Conservation (phyloP, 441 rosid genomes). For the Pelargonium cotyledonis region DNA sequence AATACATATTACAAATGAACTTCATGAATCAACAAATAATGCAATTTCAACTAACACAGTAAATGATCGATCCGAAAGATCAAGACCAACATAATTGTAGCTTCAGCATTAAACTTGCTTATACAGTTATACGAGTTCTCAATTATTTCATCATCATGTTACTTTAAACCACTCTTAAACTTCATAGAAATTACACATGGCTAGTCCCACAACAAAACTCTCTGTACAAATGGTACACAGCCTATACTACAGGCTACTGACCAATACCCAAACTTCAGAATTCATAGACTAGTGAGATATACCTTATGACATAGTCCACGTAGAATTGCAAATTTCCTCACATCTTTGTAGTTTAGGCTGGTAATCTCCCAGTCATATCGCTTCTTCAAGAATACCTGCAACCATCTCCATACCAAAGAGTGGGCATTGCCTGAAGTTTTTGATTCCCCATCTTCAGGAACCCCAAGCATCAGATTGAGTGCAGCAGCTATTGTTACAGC, state of each 20-base stretch:
- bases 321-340: conserved; percentile 63
- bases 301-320: conserved; percentile 79
- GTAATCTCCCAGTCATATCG: conserved; percentile 67
- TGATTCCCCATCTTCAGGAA: conserved; percentile 47
- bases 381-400: conserved; percentile 55
- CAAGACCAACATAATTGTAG: neutral
- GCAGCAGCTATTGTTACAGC: conserved; percentile 62
- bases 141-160: neutral
- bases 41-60: neutral
- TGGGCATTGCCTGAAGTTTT: conserved; percentile 22
- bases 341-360: conserved; percentile 43
- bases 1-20: neutral
- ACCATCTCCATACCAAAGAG: conserved; percentile 46
- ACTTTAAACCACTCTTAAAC: neutral
- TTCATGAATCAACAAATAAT: neutral
- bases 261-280: neutral
- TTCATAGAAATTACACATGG: neutral
- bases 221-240: neutral
- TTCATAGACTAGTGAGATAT: neutral
- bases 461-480: conserved; percentile 62
- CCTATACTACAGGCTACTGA: neutral
- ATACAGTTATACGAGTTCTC: neutral
- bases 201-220: neutral
- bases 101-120: neutral
- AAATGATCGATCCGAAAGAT: neutral